A percentile compares a stretch with the other conserved stretches of the same genome.
phyloP scores from a whole-genome alignment of 2,329 filamentous ascomycete genomes.

The Cladosporium sp. region DNA sequence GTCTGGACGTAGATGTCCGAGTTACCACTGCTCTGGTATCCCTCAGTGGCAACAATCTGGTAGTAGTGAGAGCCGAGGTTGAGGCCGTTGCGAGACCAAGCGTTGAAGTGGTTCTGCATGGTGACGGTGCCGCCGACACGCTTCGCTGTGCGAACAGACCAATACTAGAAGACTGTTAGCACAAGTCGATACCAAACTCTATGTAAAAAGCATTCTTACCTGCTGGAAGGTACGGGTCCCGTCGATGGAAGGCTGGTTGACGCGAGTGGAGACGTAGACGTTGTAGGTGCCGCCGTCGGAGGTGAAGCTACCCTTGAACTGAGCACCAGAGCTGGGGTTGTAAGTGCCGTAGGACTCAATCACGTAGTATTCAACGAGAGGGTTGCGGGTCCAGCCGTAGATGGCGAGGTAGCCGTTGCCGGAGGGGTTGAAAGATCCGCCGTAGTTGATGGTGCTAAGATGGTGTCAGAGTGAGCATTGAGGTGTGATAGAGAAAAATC shows the following conservation, averaged over 20 bases:
- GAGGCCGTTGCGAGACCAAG: slow-evolving; percentile 46
- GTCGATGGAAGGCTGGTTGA: slow-evolving; percentile 38
- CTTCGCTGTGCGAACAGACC: slow-evolving; percentile 35
- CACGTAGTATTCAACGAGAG: slow-evolving; percentile 56
- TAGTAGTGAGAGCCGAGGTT: slow-evolving; percentile 49
- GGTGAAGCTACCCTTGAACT: slow-evolving; percentile 48
- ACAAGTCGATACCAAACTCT: too few species aligned
- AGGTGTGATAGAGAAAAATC: too few species aligned
- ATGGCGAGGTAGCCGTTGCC: slow-evolving; percentile 50
- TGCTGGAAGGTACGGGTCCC: slow-evolving; percentile 36
- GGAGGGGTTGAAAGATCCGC: slow-evolving; percentile 15
- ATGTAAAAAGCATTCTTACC: too few species aligned
- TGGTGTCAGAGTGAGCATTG: not conserved
- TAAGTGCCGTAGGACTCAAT: slow-evolving; percentile 51
- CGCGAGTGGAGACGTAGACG: slow-evolving; percentile 45
- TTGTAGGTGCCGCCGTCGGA: slow-evolving; percentile 52
- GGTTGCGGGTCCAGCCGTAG: slow-evolving; percentile 54
- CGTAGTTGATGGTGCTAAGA: slow-evolving; percentile 21
- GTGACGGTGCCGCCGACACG: slow-evolving; percentile 27
- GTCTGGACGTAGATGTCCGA: slow-evolving; percentile 43
- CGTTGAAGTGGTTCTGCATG: slow-evolving; percentile 26
- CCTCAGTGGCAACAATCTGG: slow-evolving; percentile 52
- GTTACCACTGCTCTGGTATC: slow-evolving; percentile 48
- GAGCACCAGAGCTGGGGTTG: slow-evolving; percentile 34
- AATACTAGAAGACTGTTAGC: slow-evolving; percentile 42